Base-by-base conservation (phyloP, 257 asterid species). In the Penstemon newberryi region DNA sequence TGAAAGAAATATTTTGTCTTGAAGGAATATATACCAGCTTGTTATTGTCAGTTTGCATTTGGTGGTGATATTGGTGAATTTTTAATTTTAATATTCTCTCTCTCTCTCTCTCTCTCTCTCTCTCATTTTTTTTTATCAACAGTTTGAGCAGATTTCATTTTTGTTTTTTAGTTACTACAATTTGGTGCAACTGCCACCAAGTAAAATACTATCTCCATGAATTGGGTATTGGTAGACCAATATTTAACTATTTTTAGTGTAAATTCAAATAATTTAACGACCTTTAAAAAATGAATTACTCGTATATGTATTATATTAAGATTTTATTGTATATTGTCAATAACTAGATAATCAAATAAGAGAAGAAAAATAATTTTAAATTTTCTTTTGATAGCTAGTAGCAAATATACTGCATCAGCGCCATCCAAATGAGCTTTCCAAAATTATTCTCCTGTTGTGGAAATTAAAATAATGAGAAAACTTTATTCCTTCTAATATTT, bases 351-450 rank as follows among this genome's bases (percentile, higher is more conserved):
- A 15, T 49, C 54, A 49, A 49, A 49, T 5, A 7, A 11, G 33
- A 0, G 33, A 25, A 25, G 56, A 51, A 51, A 51, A 51, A 19
- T 9, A 3, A 25, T 15, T 8, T 65, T 47, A 49, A 36, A 43
- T 36, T 45, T 25, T 25, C 33, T 15, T 15, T 15, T 15, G 18
- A 15, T 15, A 15, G 18, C 18, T 15, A 15, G 47, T 2, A 33
- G 19, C 53, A 66, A 6, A 56, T 55, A 50, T 53, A 11, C 63
- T 42, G 45, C 55, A 44, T 73, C 73, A 73, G 77, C 65, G 54
- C 40, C 65, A 44, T 12, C 13, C 63, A 49, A 45, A 6, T 45
- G 5, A 45, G 6, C 15, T 3, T 40, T 44, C 62, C 50, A 4
- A 4, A 58, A 42, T 45, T 60, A 8, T 49, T 33, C 50, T 69